These are phyloP conservation scores for Staphylotrichum longicolle DNA, from an alignment of 495 filamentous ascomycete species.

Conservation along the genomic window DNA sequence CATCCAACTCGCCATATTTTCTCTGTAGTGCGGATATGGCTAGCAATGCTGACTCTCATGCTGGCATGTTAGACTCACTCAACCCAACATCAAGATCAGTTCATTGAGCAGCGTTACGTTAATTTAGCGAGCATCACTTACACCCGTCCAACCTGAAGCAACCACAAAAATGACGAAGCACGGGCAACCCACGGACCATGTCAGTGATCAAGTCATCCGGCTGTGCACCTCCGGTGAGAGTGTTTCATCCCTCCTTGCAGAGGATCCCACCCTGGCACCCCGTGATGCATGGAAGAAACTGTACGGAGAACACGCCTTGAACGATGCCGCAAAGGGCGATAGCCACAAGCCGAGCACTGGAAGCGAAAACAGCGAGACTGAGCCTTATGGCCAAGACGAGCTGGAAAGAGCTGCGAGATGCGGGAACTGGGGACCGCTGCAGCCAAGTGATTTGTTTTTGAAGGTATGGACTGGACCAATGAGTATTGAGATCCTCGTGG, in stretches of 20 bases:
- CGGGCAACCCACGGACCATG: background rate
- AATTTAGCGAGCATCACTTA: too few species aligned
- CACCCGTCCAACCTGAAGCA: too few species aligned
- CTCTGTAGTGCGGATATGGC: too few species aligned
- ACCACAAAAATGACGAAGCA: slow-evolving; percentile 17
- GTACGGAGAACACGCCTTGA: slow-evolving; percentile 40
- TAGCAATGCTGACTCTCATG: too few species aligned
- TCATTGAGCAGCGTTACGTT: too few species aligned
- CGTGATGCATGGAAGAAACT: slow-evolving; percentile 55
- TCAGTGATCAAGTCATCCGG: slow-evolving; percentile 31
- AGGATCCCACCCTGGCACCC: slow-evolving; percentile 52
- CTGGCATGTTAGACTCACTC: too few species aligned
- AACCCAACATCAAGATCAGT: too few species aligned
- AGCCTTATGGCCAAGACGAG: slow-evolving; percentile 37
- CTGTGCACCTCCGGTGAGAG: slow-evolving; percentile 52
- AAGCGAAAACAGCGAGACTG: background rate
- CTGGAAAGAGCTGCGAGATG: slow-evolving; percentile 55
- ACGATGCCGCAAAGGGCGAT: slow-evolving; percentile 2
- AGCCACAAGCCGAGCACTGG: background rate
- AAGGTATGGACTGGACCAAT: slow-evolving; percentile 37
- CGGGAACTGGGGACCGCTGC: slow-evolving; percentile 63
- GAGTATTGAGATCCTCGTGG: too few species aligned
- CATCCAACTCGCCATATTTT: too few species aligned
- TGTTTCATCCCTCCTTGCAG: slow-evolving; percentile 56
- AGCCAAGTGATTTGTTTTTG: slow-evolving; percentile 67